phyloP scores from a whole-genome alignment of 257 asterid species.

The Przewalskia tangutica region DNA sequence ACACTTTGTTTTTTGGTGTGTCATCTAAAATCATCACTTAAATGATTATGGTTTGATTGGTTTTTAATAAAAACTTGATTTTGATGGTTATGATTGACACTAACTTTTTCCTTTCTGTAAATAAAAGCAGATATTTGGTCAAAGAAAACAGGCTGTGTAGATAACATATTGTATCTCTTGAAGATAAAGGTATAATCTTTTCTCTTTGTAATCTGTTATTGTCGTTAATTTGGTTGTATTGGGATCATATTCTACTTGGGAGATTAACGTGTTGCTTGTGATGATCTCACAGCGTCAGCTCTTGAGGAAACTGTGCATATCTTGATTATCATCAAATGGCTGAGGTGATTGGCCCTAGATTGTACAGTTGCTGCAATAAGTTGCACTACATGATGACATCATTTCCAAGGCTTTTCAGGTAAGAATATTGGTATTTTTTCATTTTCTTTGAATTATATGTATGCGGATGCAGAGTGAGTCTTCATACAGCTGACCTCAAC shows the following conservation, averaged over 20 bases:
- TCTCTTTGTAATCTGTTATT: neutral
- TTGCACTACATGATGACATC: slow-evolving; percentile 47
- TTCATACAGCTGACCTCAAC: too few relatives aligned
- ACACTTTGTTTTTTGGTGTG: neutral
- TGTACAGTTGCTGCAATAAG: slow-evolving; percentile 77
- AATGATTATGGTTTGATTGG: neutral
- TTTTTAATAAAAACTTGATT: neutral
- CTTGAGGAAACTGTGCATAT: neutral
- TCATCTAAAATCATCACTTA: neutral
- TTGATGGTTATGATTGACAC: neutral
- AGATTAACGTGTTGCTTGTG: neutral
- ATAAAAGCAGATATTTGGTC: neutral
- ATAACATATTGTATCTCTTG: neutral
- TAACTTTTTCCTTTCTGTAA: neutral
- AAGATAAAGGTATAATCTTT: neutral
- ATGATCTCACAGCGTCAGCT: neutral
- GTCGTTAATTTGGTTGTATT: neutral
- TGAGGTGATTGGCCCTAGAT: slow-evolving; percentile 67
- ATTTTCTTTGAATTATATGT: neutral
- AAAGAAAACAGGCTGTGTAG: neutral
- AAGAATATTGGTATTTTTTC: neutral
- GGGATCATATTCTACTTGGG: neutral
- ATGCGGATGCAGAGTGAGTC: too few relatives aligned
- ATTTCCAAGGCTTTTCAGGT: slow-evolving; percentile 44
- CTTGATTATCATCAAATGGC: slow-evolving; percentile 29